These are phyloP conservation scores for Coemansia sp. DNA, from an alignment of 192 early-diverging fungal species.

Conservation along the genomic window DNA sequence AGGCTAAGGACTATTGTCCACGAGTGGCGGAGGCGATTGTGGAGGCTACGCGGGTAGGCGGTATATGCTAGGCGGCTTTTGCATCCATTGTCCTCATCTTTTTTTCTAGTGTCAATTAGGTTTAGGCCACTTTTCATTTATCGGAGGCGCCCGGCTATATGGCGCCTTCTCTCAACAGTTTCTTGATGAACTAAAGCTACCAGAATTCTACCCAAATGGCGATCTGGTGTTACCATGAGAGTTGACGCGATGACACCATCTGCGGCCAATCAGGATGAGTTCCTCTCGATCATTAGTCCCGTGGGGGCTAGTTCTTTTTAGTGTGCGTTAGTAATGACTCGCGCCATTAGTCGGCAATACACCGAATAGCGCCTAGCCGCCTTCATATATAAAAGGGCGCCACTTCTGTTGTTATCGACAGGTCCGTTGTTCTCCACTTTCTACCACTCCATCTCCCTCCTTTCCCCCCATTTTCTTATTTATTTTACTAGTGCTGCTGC, in stretches of 20 bases:
- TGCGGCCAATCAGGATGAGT: neutral
- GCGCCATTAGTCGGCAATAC: neutral
- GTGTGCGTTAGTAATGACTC: neutral
- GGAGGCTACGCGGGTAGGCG: no score
- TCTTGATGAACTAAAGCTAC: neutral
- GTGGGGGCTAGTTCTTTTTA: conserved; percentile 1
- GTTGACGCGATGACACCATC: neutral
- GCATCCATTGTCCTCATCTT: neutral
- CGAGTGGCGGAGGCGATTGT: no score
- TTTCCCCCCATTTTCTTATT: neutral
- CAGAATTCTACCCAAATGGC: neutral
- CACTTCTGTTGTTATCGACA: neutral
- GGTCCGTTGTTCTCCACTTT: neutral
- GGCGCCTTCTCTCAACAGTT: neutral
- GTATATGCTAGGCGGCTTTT: no score
- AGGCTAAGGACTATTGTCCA: no score
- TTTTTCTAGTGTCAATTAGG: neutral
- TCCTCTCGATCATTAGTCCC: conserved; percentile 4
- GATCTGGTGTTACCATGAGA: conserved; percentile 6
- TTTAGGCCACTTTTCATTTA: no score
- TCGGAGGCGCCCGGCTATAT: neutral
- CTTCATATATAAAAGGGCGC: conserved; percentile 6
- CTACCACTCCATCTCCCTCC: neutral
- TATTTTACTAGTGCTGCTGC: neutral
- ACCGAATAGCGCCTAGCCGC: neutral